These are phyloP conservation scores for Nepenthes alata DNA, from an alignment of 179 eudicot species.

Conservation along the genomic window DNA sequence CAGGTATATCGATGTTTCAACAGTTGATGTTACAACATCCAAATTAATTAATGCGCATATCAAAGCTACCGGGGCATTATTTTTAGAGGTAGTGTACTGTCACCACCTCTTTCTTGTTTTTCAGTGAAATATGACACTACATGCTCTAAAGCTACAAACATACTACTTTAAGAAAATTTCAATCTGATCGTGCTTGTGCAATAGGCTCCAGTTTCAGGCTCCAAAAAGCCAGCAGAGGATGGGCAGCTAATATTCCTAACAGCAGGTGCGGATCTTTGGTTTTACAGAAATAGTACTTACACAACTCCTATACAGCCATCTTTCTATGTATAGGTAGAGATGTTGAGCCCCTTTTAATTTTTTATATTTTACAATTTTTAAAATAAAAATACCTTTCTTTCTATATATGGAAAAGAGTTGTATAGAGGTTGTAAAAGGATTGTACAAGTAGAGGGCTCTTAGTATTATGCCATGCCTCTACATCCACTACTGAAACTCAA, in stretches of 20 bases:
- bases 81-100: conserved; percentile 54
- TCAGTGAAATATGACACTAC: too few species aligned
- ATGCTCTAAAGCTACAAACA: background rate
- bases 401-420: too few species aligned
- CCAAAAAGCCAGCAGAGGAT: conserved; percentile 93
- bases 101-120: background rate
- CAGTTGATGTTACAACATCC: conserved; percentile 80
- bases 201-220: conserved; percentile 97
- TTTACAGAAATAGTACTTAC: background rate
- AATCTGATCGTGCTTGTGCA: conserved; percentile 1
- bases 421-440: too few species aligned
- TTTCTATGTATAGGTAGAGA: too few species aligned
- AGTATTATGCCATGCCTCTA: too few species aligned
- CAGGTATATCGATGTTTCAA: conserved; percentile 90
- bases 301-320: too few species aligned
- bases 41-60: conserved; percentile 50
- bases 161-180: too few species aligned
- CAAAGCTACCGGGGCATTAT: conserved; percentile 73
- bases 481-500: too few species aligned
- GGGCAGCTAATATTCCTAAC: conserved; percentile 90
- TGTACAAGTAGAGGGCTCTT: too few species aligned
- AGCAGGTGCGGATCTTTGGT: conserved; percentile 34
- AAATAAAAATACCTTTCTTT: too few species aligned
- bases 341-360: too few species aligned
- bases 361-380: too few species aligned